Base-by-base conservation (phyloP, 345 rosid genomes). In the Linum trigynum region DNA sequence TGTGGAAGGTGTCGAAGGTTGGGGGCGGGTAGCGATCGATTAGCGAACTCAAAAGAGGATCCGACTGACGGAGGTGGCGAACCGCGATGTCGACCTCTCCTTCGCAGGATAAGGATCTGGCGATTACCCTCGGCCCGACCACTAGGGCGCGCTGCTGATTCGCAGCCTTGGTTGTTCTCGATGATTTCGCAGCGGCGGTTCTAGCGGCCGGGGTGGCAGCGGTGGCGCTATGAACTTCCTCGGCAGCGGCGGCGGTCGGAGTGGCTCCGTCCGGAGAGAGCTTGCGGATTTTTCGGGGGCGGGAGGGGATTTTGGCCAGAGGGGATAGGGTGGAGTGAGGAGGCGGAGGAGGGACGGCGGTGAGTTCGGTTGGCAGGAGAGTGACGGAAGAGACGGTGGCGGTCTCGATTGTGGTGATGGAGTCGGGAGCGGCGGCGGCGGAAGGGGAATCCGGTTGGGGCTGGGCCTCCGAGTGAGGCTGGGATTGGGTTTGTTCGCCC, bases 31-130 rank as follows among this genome's bases (percentile, higher is more conserved):
- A 80, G 57, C 75, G 2, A 63, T 90, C 95, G 56, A 91, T 91
- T 16, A 94, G 74, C 7, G 92, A 72, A 0, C 77, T 74, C 5
- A 88, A 82, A 7, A 83, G 79, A 48, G 96, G 96, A 79, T 94
- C 97, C 17, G 82, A 83, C 70, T 69, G 65, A 0, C 96, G 89
- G 66, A 94, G 97, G 69, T 94, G 86, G 67, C 75, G 78, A 63
- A 91, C 75, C 62, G 99, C 96, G 38, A 61, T 61, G 61, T 91
- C 96, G 2, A 91, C 80, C 78, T 94, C 97, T 37, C 99, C 97
- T 4, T 89, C 87, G 57, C 86, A 82, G 37, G 96, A 85, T 0
- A 94, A 84, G 50, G 99, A 79, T 39, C 96, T 82, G 1, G 92
- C 84, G 43, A 77, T 70, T 60, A 83, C 61, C 42, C 90, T 76